Conservation (phyloP, 495 filamentous ascomycete species). For the Penicillium diatomitis region DNA sequence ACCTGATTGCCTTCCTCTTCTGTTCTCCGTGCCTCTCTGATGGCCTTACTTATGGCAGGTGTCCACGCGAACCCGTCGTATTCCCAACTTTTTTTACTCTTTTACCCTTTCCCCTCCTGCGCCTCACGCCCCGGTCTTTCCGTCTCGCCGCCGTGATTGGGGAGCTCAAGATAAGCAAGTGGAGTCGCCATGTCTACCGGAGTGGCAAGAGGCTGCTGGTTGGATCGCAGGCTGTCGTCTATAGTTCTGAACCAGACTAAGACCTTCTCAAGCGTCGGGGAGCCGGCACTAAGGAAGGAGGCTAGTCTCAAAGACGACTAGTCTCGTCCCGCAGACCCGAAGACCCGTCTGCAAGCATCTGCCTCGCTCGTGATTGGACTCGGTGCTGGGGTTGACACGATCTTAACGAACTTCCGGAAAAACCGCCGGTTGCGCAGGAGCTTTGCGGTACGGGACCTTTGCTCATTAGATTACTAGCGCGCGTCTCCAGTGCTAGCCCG, state of each 20-base stretch:
- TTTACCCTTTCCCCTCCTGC: not conserved
- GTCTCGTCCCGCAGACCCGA: too few relatives aligned
- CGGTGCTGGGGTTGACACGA: slow-evolving; percentile 9
- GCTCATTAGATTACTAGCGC: too few relatives aligned
- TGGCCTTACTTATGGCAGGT: too few relatives aligned
- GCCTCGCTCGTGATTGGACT: slow-evolving; percentile 5
- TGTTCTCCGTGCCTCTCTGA: too few relatives aligned
- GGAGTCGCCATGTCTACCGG: slow-evolving; percentile 5
- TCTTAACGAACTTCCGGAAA: not conserved
- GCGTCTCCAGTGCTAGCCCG: too few relatives aligned
- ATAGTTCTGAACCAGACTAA: slow-evolving; percentile 1
- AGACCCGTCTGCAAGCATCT: too few relatives aligned
- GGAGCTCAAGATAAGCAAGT: slow-evolving; percentile 19
- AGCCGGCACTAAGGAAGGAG: not conserved
- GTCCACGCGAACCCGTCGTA: too few relatives aligned
- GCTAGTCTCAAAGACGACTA: not conserved
- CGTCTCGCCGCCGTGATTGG: too few relatives aligned
- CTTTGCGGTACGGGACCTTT: too few relatives aligned
- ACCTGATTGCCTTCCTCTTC: too few relatives aligned
- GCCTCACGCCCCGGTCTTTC: too few relatives aligned
- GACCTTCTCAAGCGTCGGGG: not conserved
- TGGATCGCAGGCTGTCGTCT: not conserved
- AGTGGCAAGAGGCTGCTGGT: not conserved
- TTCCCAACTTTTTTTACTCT: not conserved
- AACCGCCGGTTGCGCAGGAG: too few relatives aligned